Evolutionary conservation across 768 basidiomycete species (phyloP).

Genomic region (Phanerodontia chrysosporium): DNA sequence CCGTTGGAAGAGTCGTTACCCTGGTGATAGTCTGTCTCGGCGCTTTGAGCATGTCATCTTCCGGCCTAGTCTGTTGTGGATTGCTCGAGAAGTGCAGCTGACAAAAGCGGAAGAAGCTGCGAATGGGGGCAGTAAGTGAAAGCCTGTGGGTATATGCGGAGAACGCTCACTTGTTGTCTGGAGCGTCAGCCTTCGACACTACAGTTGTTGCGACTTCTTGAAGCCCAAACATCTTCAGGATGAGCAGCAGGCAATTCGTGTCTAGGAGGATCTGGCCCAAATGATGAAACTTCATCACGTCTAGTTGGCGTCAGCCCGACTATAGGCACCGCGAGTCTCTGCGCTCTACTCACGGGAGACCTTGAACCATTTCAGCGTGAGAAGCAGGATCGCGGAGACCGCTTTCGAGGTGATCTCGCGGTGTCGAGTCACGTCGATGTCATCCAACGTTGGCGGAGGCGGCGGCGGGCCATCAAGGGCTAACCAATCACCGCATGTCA

Average conservation of each 20-base stretch:
- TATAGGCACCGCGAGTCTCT: too few species aligned
- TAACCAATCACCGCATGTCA: conserved; percentile 14
- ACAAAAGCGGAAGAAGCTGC: conserved; percentile 95
- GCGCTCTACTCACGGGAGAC: conserved; percentile 73
- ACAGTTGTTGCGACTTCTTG: conserved; percentile 86
- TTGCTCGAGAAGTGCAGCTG: conserved; percentile 70
- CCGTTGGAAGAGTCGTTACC: conserved; percentile 60
- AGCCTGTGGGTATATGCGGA: background rate
- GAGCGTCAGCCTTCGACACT: conserved; percentile 83
- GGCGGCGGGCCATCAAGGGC: conserved; percentile 61
- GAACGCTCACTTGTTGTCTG: conserved; percentile 71
- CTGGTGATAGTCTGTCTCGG: conserved; percentile 57
- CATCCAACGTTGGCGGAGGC: conserved; percentile 76
- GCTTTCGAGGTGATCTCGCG: conserved; percentile 98
- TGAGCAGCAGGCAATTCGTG: conserved; percentile 88
- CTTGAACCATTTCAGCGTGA: conserved; percentile 97
- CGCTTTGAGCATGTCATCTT: conserved; percentile 62
- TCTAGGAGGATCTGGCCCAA: conserved; percentile 93
- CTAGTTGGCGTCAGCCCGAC: conserved; percentile 34
- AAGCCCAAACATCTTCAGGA: conserved; percentile 97
- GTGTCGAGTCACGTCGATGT: conserved; percentile 90
- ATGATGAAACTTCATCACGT: conserved; percentile 98
- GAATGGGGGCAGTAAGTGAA: background rate
- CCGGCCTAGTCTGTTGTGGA: conserved; percentile 51
- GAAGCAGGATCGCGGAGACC: conserved; percentile 87